A percentile compares a stretch with the other conserved stretches of the same genome.
Conservation (phyloP, 2,329 filamentous ascomycete genomes). For the Chrysoporthe puriensis region DNA sequence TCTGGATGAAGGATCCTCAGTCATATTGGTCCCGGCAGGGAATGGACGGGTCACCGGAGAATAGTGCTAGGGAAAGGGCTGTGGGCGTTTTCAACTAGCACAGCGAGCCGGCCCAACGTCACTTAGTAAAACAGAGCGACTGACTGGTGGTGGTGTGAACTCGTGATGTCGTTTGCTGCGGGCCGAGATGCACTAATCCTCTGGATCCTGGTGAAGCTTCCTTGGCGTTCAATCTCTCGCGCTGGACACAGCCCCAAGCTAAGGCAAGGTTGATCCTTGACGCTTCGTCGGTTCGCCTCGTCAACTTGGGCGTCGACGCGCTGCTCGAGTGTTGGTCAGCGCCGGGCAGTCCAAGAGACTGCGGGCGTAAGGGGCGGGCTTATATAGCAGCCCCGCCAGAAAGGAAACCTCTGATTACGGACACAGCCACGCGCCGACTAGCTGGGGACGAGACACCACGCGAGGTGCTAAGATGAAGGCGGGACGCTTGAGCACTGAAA, state of each 20-base stretch:
- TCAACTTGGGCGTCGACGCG: no score
- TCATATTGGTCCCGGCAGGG: not conserved
- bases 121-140: no score
- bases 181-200: not conserved
- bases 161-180: not conserved
- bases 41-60: not conserved
- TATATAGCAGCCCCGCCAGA: not conserved
- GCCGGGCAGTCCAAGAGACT: not conserved
- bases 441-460: not conserved
- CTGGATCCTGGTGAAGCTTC: not conserved
- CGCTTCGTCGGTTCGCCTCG: no score
- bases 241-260: no score
- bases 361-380: not conserved
- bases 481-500: no score
- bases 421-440: not conserved
- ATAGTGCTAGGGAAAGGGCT: not conserved
- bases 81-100: no score
- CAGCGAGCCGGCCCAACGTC: no score
- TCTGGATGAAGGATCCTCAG: slow-evolving; percentile 14
- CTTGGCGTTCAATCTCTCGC: no score
- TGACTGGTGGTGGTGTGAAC: no score
- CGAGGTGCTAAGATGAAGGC: no score
- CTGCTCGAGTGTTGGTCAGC: no score
- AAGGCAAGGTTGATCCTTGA: no score
- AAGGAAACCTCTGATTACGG: not conserved